A percentile compares a stretch with the other conserved stretches of the same genome.
Conservation (phyloP, 176 grass and related monocot genomes). For the Ampelocalamus luodianensis region DNA sequence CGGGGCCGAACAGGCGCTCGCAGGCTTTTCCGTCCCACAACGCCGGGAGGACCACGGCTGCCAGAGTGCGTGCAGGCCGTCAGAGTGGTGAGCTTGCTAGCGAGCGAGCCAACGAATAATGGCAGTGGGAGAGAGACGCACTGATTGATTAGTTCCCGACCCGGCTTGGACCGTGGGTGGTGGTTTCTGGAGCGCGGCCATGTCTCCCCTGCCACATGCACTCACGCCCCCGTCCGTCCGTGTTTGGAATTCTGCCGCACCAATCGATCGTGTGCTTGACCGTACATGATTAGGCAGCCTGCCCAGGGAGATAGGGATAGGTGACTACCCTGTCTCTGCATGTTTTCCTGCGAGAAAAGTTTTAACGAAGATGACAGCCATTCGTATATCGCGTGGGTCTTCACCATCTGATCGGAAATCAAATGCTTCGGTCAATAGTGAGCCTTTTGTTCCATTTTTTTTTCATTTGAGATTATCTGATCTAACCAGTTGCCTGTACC, state of each 20-base stretch:
- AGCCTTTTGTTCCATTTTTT: neutral
- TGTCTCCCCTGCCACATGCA: constrained; percentile 50
- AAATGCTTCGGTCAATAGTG: neutral
- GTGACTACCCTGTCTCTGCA: neutral
- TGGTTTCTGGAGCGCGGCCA: constrained; percentile 15
- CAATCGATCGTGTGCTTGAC: constrained; percentile 32
- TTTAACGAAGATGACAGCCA: neutral
- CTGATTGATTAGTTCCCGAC: neutral
- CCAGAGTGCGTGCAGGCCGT: neutral
- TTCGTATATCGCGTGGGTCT: neutral
- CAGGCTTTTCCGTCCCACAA: neutral
- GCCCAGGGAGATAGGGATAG: neutral
- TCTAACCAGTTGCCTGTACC: neutral
- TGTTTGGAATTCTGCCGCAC: neutral
- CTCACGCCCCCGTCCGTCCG: neutral
- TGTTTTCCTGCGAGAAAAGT: neutral
- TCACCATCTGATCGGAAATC: neutral
- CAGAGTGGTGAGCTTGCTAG: neutral
- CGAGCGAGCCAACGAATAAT: neutral
- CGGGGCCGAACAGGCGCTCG: neutral
- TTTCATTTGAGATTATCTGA: neutral
- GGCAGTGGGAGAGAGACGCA: neutral
- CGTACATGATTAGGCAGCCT: neutral
- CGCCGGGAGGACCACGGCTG: constrained; percentile 30
- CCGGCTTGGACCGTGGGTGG: constrained; percentile 34